Base-by-base conservation (phyloP, 257 asterid species). In the Cruciata laevipes region DNA sequence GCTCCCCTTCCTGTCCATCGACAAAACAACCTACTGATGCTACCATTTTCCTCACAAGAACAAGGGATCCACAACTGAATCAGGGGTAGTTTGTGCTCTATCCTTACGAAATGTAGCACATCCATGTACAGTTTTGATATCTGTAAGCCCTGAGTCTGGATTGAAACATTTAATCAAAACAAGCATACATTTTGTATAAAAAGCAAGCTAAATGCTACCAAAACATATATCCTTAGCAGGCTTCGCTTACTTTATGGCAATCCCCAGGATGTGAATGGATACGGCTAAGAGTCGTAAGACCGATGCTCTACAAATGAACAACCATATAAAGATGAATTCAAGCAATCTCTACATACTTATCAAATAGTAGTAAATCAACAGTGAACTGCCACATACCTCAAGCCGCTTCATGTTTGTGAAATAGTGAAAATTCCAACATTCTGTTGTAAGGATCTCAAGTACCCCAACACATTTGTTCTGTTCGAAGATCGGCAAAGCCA, bases 51-150 rank as follows among this genome's bases (percentile, higher is more conserved):
- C 17, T 61, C 66, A 33, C 66, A 61, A 20, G 16, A 16, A 44
- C 66, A 61, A 20, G 66, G 49, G 6, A 32, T 9, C 66, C 66
- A 61, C 13, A 37, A 24, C 49, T 61, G 66, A 17, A 61, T 8
- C n/a, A 61, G 49, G 17, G 66, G 66, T 33, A 61, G 47, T 0
- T 32, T 12, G 49, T 3, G 27, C 49, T 7, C 16, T 32, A 6
- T 24, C 47, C 66, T 61, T 44, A 51, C 57, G 1, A 51, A n/a
- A 16, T n/a, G 1, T n/a, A n/a, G 57, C 23, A 51, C 57, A 51
- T 16, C 57, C 47, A 9, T 40, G 57, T 51, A 51, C 9, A 51
- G 3, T 10, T 10, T 40, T 5, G n/a, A 14, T n/a, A 16, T n/a
- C 57, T 17, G 57, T 9, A n/a, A 51, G 3, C 8, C 7, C 3